Evolutionary conservation across 257 asterid genomes (phyloP).

Genomic region (Petunia axillaris): DNA sequence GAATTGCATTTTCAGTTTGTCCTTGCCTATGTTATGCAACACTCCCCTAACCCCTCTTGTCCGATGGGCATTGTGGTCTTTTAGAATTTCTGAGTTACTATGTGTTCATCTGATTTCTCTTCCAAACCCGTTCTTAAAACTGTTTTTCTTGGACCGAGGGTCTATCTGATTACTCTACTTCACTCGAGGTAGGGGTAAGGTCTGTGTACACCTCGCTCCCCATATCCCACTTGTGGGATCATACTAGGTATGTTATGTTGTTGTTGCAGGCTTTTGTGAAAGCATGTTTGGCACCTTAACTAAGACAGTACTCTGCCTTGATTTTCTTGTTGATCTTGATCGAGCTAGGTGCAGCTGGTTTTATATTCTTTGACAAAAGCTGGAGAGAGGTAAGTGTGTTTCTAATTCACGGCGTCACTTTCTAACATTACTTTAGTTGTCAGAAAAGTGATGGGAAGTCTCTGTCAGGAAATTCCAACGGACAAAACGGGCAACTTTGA

Average conservation of each 20-base stretch:
- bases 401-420: conserved; percentile 25
- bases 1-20: not conserved
- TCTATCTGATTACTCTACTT: too few species aligned
- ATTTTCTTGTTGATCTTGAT: conserved; percentile 77
- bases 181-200: too few species aligned
- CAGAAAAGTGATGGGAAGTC: conserved; percentile 17
- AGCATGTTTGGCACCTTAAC: conserved; percentile 66
- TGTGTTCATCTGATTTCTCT: conserved; percentile 15
- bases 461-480: conserved; percentile 62
- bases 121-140: not conserved
- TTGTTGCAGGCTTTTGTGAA: not conserved
- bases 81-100: not conserved
- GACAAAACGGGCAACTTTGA: conserved; percentile 69
- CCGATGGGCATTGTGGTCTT: not conserved
- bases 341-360: conserved; percentile 84
- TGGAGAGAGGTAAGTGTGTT: conserved; percentile 76
- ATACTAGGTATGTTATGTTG: too few species aligned
- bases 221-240: too few species aligned
- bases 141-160: too few species aligned
- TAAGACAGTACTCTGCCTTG: conserved; percentile 70
- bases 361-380: conserved; percentile 87
- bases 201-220: too few species aligned
- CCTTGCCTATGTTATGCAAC: not conserved
- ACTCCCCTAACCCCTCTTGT: conserved; percentile 2
- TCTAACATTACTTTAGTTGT: conserved; percentile 17